Conservation (phyloP, 129 eudicot genomes). For the Escallonia herrerae region DNA sequence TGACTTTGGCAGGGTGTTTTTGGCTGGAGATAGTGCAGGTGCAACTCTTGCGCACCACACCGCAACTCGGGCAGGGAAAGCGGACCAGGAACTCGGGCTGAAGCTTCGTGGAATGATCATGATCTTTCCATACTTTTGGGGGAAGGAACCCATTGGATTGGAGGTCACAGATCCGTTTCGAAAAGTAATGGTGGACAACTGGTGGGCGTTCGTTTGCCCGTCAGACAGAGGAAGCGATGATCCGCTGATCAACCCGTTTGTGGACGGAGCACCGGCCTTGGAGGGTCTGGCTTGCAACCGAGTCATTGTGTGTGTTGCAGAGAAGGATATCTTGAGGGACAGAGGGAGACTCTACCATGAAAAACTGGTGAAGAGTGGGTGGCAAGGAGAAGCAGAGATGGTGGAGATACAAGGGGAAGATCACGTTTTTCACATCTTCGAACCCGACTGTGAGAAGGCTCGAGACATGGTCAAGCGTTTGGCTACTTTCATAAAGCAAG, state of each 20-base stretch:
- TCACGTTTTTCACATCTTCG: slow-evolving; percentile 67
- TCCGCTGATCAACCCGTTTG: slow-evolving; percentile 70
- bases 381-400: slow-evolving; percentile 55
- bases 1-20: slow-evolving; percentile 38
- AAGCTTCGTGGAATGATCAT: slow-evolving; percentile 33
- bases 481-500: slow-evolving; percentile 43
- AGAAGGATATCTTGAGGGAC: slow-evolving; percentile 54
- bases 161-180: slow-evolving; percentile 32
- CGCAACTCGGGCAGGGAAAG: slow-evolving; percentile 21
- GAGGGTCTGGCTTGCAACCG: slow-evolving; percentile 38
- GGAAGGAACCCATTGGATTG: slow-evolving; percentile 54
- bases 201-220: slow-evolving; percentile 81
- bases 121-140: slow-evolving; percentile 82
- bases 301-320: slow-evolving; percentile 50
- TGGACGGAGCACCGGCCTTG: slow-evolving; percentile 40
- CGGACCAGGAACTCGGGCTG: background rate
- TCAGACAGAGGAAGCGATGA: slow-evolving; percentile 45
- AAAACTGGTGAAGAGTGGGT: slow-evolving; percentile 37
- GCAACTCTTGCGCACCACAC: slow-evolving; percentile 59
- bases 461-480: slow-evolving; percentile 31
- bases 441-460: slow-evolving; percentile 51
- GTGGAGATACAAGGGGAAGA: slow-evolving; percentile 50
- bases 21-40: slow-evolving; percentile 88
- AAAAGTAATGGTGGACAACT: slow-evolving; percentile 60
- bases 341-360: slow-evolving; percentile 52